These are phyloP conservation scores for Coemansia sp. DNA, from an alignment of 192 early-diverging fungal genomes.

Conservation along the genomic window DNA sequence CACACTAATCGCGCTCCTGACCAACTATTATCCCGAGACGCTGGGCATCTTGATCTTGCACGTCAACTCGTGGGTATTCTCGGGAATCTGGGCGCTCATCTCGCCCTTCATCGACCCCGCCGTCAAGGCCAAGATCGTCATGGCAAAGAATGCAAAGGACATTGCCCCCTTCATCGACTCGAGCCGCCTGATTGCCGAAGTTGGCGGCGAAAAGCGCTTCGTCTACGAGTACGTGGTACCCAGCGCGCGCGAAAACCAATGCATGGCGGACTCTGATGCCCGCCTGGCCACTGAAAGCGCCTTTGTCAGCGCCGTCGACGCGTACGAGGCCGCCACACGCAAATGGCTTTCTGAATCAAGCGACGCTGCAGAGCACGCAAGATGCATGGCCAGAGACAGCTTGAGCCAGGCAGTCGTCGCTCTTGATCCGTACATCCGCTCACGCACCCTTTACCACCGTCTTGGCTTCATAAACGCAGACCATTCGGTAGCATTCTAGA, in stretches of 20 bases:
- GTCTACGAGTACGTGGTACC: conserved; percentile 61
- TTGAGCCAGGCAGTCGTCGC: conserved; percentile 42
- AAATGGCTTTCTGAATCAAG: conserved; percentile 47
- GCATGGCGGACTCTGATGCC: conserved; percentile 55
- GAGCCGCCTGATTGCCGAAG: conserved; percentile 57
- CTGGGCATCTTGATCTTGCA: conserved; percentile 78
- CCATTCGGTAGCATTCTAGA: conserved; percentile 11
- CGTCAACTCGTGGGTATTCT: conserved; percentile 83
- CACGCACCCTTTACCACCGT: conserved; percentile 57
- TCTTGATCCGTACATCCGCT: conserved; percentile 59
- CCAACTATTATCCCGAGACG: conserved; percentile 88
- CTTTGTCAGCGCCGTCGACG: conserved; percentile 32
- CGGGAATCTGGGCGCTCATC: conserved; percentile 81
- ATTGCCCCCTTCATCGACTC: conserved; percentile 65
- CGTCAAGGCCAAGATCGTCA: conserved; percentile 83
- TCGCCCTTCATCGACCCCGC: conserved; percentile 83
- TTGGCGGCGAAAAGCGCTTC: conserved; percentile 66
- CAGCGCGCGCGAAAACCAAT: conserved; percentile 50
- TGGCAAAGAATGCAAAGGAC: conserved; percentile 66
- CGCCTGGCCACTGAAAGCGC: conserved; percentile 38
- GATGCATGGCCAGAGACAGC: conserved; percentile 25
- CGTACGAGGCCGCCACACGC: conserved; percentile 55
- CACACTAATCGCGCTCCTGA: conserved; percentile 77
- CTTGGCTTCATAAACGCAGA: conserved; percentile 28
- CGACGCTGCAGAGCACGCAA: conserved; percentile 13